These are phyloP conservation scores for Ambrosia artemisiifolia DNA, from an alignment of 129 eudicot genomes.

Conservation along the genomic window DNA sequence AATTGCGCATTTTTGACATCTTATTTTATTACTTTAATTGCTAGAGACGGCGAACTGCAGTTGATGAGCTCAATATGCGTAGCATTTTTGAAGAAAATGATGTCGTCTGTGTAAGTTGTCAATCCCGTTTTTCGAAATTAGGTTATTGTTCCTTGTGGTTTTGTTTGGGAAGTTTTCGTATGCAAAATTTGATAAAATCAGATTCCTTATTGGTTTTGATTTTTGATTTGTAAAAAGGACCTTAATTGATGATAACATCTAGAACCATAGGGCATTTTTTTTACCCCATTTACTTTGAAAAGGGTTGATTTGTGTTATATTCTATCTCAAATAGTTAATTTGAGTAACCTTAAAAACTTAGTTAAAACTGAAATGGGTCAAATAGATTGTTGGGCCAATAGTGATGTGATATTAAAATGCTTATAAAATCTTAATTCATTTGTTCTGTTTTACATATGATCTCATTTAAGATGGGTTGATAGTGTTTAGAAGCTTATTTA, in stretches of 20 bases:
- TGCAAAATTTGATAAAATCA: neutral
- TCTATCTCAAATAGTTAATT: neutral
- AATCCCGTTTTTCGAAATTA: conserved; percentile 1
- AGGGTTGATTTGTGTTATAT: neutral
- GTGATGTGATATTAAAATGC: neutral
- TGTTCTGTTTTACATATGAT: neutral
- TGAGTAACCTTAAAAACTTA: neutral
- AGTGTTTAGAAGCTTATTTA: neutral
- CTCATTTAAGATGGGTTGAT: neutral
- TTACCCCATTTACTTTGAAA: neutral
- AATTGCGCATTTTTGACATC: neutral
- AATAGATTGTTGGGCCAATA: neutral
- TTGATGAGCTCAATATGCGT: conserved; percentile 97
- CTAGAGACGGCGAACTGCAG: conserved; percentile 90
- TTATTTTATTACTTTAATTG: conserved; percentile 15
- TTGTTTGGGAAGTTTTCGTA: neutral
- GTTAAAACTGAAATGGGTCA: neutral
- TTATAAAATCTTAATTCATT: neutral
- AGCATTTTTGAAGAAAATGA: conserved; percentile 94
- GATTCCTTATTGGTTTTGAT: neutral
- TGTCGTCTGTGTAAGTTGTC: conserved; percentile 80
- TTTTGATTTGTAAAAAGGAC: neutral
- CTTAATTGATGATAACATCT: neutral
- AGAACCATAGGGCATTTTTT: neutral
- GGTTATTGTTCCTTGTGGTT: neutral